A percentile compares a stretch with the other conserved stretches of the same genome.
Conservation (phyloP, 2,329 filamentous ascomycete genomes). For the Claviceps sorghi region DNA sequence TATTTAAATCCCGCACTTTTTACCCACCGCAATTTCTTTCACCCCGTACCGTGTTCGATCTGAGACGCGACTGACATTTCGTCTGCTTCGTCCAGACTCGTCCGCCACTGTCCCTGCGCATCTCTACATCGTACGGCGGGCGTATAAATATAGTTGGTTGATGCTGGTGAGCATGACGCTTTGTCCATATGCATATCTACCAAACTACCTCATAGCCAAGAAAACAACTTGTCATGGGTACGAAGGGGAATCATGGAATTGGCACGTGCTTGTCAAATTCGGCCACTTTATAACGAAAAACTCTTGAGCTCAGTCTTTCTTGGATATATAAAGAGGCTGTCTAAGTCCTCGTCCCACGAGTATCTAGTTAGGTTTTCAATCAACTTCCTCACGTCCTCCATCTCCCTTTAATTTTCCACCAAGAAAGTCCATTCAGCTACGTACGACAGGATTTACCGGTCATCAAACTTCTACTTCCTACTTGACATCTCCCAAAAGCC, state of each 20-base stretch:
- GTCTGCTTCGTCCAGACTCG: slow-evolving; percentile 1
- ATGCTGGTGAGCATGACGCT: neutral
- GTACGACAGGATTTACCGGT: neutral
- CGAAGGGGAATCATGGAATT: neutral
- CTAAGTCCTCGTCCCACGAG: neutral
- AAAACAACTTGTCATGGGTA: neutral
- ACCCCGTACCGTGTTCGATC: slow-evolving; percentile 7
- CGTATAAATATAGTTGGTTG: neutral
- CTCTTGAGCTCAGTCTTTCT: neutral
- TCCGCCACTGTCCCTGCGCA: neutral
- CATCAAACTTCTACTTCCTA: neutral
- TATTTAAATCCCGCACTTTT: slow-evolving; percentile 18
- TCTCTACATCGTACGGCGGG: neutral
- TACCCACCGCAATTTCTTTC: slow-evolving; percentile 12
- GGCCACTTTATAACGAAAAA: neutral
- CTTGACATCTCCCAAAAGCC: neutral
- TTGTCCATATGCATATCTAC: neutral
- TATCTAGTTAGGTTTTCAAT: neutral
- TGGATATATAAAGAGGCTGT: neutral
- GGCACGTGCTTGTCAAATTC: neutral
- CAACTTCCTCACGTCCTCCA: neutral
- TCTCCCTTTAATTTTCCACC: neutral
- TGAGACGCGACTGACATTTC: neutral
- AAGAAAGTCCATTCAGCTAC: neutral
- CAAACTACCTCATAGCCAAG: neutral